phyloP scores from a whole-genome alignment of 345 rosid genomes.

The Barbarea vulgaris region DNA sequence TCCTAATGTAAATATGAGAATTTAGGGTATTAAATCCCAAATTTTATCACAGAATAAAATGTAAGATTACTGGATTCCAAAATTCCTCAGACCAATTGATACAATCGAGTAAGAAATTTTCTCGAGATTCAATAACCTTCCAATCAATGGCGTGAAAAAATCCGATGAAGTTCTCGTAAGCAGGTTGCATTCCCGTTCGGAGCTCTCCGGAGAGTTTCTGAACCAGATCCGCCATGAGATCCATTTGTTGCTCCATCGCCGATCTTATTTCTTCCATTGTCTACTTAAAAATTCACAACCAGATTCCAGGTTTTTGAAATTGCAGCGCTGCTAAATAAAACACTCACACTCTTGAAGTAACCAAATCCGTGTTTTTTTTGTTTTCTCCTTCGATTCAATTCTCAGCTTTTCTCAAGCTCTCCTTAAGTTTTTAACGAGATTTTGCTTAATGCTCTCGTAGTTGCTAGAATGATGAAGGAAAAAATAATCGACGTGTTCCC shows the following conservation, averaged over 20 bases:
- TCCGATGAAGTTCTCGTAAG: constrained; percentile 74
- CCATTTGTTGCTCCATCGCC: constrained; percentile 74
- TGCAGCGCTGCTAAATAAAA: neutral
- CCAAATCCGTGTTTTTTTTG: neutral
- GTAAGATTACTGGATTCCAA: neutral
- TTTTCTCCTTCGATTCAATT: neutral
- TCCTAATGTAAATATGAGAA: neutral
- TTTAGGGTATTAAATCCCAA: neutral
- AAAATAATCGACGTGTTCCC: neutral
- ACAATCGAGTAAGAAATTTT: neutral
- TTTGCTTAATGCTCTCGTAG: constrained; percentile 22
- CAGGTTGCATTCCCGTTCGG: constrained; percentile 76
- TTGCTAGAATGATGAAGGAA: neutral
- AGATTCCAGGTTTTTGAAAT: constrained; percentile 12
- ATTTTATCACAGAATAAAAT: neutral
- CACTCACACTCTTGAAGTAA: neutral
- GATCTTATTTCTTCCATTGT: constrained; percentile 74
- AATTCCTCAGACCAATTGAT: neutral
- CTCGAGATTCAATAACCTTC: constrained; percentile 55
- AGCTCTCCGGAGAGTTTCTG: constrained; percentile 82
- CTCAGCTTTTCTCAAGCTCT: neutral
- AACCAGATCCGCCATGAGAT: constrained; percentile 81
- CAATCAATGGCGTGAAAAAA: constrained; percentile 92
- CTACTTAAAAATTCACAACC: neutral
- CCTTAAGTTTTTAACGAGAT: neutral